Percentiles rank a stretch among this genome's conserved stretches.
Evolutionary conservation across 2,329 filamentous ascomycete genomes (phyloP).

Genomic region (Cladosporium cucumerinum): DNA sequence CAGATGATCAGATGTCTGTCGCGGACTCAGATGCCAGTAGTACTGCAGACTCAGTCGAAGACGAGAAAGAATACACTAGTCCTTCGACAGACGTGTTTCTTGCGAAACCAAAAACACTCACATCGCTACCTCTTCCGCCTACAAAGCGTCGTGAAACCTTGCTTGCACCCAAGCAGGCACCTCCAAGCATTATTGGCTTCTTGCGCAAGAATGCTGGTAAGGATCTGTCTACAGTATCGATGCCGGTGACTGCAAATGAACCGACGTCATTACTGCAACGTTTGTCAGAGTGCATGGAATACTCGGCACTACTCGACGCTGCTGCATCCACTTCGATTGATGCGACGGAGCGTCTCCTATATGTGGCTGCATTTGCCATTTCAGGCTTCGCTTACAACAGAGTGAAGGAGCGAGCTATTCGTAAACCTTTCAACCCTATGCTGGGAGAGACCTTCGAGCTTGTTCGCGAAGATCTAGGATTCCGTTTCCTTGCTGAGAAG

Average conservation of each 20-base stretch:
- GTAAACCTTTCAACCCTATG: conserved; percentile 96
- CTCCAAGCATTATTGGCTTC: conserved; percentile 90
- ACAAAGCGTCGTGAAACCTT: conserved; percentile 69
- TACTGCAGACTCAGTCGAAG: conserved; percentile 43
- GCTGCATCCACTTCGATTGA: conserved; percentile 52
- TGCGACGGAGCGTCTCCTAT: conserved; percentile 70
- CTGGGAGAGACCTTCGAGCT: conserved; percentile 95
- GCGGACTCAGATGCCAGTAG: conserved; percentile 63
- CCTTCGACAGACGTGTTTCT: conserved; percentile 60
- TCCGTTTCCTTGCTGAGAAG: conserved; percentile 92
- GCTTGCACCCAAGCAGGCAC: conserved; percentile 68
- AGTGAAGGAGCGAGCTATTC: conserved; percentile 84
- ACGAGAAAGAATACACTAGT: conserved; percentile 15
- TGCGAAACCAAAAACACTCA: conserved; percentile 67
- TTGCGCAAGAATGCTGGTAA: conserved; percentile 97
- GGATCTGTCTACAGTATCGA: conserved; percentile 91
- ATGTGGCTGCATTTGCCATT: conserved; percentile 86
- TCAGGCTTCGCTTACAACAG: conserved; percentile 79
- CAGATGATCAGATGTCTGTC: conserved; percentile 50
- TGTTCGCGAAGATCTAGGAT: conserved; percentile 79
- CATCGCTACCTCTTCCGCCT: conserved; percentile 69
- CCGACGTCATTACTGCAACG: conserved; percentile 85
- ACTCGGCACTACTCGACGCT: conserved; percentile 76
- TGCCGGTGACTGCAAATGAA: conserved; percentile 96
- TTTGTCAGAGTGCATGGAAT: conserved; percentile 86